phyloP scores from a whole-genome alignment of 2,329 filamentous ascomycete genomes.

The Bipolaris oryzae region DNA sequence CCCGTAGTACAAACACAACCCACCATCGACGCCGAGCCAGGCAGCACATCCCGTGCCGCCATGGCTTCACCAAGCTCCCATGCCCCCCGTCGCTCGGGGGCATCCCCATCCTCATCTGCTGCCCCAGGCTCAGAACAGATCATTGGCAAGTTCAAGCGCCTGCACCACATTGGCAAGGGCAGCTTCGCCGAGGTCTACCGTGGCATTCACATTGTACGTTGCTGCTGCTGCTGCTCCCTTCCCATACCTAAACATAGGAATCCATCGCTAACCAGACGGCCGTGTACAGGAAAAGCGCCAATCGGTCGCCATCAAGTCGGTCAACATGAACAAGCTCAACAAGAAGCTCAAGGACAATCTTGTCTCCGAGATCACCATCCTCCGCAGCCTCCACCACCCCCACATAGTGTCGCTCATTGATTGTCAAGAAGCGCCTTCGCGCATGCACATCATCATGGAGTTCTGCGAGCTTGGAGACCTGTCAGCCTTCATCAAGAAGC shows the following conservation, averaged over 20 bases:
- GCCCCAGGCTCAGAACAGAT: constrained; percentile 35
- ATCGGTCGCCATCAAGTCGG: constrained; percentile 94
- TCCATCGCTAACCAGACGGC: constrained; percentile 22
- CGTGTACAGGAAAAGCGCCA: constrained; percentile 71
- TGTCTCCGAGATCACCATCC: constrained; percentile 91
- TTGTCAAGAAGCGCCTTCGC: constrained; percentile 82
- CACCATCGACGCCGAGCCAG: constrained; percentile 22
- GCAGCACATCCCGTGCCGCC: constrained; percentile 42
- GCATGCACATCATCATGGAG: constrained; percentile 98
- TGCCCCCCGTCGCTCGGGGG: constrained; percentile 45
- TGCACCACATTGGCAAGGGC: constrained; percentile 92
- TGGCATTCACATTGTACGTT: constrained; percentile 76
- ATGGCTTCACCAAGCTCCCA: constrained; percentile 45
- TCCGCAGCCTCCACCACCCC: constrained; percentile 90
- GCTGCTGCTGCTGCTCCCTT: background rate
- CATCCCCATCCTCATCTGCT: constrained; percentile 43
- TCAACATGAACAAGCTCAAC: constrained; percentile 87
- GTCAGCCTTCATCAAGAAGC: constrained; percentile 94
- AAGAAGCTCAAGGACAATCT: constrained; percentile 97
- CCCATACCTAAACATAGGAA: background rate
- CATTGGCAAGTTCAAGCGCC: constrained; percentile 79
- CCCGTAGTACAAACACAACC: constrained; percentile 6
- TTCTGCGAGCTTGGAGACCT: constrained; percentile 96
- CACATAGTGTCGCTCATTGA: constrained; percentile 97
- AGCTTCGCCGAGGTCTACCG: constrained; percentile 97